A percentile compares a stretch with the other conserved stretches of the same genome.
phyloP scores from a whole-genome alignment of 176 grass and related monocot species.

The Eragrostis curvula region DNA sequence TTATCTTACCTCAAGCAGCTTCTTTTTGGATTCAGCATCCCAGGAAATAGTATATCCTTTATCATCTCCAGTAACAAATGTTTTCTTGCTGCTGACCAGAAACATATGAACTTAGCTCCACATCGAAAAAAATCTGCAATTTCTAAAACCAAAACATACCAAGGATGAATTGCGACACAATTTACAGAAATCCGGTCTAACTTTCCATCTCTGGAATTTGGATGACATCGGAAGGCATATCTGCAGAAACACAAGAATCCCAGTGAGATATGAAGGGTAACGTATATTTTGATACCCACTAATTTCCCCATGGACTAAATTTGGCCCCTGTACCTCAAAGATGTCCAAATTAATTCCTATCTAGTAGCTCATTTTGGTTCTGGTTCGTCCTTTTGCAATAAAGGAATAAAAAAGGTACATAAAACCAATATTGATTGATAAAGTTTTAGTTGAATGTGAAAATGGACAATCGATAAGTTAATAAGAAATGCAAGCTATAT shows the following conservation, averaged over 20 bases:
- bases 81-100: slow-evolving; percentile 54
- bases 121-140: slow-evolving; percentile 29
- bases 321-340: slow-evolving; percentile 13
- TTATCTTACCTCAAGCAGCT: slow-evolving; percentile 60
- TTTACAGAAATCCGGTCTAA: slow-evolving; percentile 59
- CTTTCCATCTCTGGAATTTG: slow-evolving; percentile 69
- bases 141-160: slow-evolving; percentile 46
- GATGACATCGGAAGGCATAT: slow-evolving; percentile 77
- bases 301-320: slow-evolving; percentile 14
- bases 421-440: neutral
- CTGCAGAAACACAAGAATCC: slow-evolving; percentile 48
- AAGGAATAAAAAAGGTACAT: neutral
- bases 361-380: slow-evolving; percentile 5
- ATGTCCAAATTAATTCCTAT: neutral
- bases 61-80: slow-evolving; percentile 76
- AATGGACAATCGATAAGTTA: neutral
- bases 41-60: slow-evolving; percentile 61
- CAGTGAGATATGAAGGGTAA: neutral
- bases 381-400: neutral
- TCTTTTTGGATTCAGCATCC: slow-evolving; percentile 70
- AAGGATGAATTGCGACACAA: slow-evolving; percentile 56
- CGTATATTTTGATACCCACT: slow-evolving; percentile 5
- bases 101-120: slow-evolving; percentile 13
- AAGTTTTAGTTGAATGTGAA: neutral
- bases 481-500: slow-evolving; percentile 22